A percentile compares a stretch with the other conserved stretches of the same genome.
These are phyloP conservation scores for Incumbomyces lentus DNA, from an alignment of 2,329 filamentous ascomycete species.

Conservation along the genomic window DNA sequence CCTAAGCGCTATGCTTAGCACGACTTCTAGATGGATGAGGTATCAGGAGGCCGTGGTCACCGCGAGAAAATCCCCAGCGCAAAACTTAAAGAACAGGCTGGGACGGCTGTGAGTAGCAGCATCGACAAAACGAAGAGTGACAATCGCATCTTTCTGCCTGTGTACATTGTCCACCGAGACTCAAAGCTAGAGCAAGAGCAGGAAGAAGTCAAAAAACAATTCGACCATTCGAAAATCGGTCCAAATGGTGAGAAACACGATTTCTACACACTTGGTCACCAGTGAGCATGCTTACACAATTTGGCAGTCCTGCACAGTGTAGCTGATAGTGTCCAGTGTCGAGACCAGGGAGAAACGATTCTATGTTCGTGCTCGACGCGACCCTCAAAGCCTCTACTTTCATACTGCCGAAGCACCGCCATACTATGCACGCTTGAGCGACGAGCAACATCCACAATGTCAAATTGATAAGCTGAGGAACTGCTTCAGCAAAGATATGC, in stretches of 20 bases:
- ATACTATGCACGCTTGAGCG: slow-evolving; percentile 74
- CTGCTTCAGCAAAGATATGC: slow-evolving; percentile 62
- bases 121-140: slow-evolving; percentile 17
- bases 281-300: slow-evolving; percentile 11
- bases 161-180: slow-evolving; percentile 19
- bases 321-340: slow-evolving; percentile 12
- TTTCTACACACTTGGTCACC: slow-evolving; percentile 20
- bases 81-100: slow-evolving; percentile 19
- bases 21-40: slow-evolving; percentile 14
- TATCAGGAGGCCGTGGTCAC: slow-evolving; percentile 17
- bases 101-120: slow-evolving; percentile 3
- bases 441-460: slow-evolving; percentile 55
- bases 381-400: slow-evolving; percentile 19
- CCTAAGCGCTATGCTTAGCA: too few relatives aligned
- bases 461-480: slow-evolving; percentile 64
- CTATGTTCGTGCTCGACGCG: slow-evolving; percentile 20
- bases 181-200: slow-evolving; percentile 20
- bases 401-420: slow-evolving; percentile 65
- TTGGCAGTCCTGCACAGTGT: background rate
- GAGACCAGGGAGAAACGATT: slow-evolving; percentile 21
- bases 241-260: slow-evolving; percentile 19
- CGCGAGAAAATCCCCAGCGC: slow-evolving; percentile 21
- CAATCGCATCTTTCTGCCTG: slow-evolving; percentile 14
- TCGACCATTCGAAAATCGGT: slow-evolving; percentile 17
- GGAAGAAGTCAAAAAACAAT: slow-evolving; percentile 19